Evolutionary conservation across 176 grass and related monocot genomes (phyloP), one percentile per base, ranked within the genome.

Genomic region (Cenchrus americanus): DNA sequence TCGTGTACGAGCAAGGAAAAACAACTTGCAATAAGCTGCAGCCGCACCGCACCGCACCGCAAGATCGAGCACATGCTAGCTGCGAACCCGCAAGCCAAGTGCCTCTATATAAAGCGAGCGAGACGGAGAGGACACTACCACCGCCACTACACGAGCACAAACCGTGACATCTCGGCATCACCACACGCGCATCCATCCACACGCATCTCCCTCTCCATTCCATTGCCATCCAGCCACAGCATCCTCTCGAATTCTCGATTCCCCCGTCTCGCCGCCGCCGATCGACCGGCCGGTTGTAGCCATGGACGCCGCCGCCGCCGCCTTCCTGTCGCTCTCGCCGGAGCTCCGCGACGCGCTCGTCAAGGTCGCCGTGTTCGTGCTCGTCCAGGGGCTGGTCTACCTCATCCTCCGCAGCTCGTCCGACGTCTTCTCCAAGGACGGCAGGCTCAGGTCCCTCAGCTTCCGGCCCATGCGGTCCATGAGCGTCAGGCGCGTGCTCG

Each of bases 391-490:
- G 14, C 83, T 95, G 64, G 90, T 92, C 21, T 95, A 87, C 81
- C 78, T 95, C 63, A 95, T 92, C 83, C 92, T 94, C 77, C 67
- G 59, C 49, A 88, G 83, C 43, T 98, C 96, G 15, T 98, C 96
- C 23, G 74, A 83, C 77, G 68, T 98, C 85, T 95, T 98, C 87
- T 92, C 83, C 22, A 80, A 73, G 62, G 58, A 85, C 76, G 64
- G 80, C 32, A 7, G 14, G 21, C 79, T 81, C 79, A 84, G 91
- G 75, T 90, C 89, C 52, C 76, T 85, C 26, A 95, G 91, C 86
- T 98, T 95, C 83, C 62, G 74, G 46, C 64, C 85, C 14, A 87
- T 91, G 76, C 87, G 91, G 3, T 93, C 90, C 43, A 89, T 86
- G 86, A 98, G 93, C 81, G 44, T 91, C 24, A 75, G 87, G 44